Evolutionary conservation across 345 rosid species (phyloP).

Genomic region (Acer saccharum): DNA sequence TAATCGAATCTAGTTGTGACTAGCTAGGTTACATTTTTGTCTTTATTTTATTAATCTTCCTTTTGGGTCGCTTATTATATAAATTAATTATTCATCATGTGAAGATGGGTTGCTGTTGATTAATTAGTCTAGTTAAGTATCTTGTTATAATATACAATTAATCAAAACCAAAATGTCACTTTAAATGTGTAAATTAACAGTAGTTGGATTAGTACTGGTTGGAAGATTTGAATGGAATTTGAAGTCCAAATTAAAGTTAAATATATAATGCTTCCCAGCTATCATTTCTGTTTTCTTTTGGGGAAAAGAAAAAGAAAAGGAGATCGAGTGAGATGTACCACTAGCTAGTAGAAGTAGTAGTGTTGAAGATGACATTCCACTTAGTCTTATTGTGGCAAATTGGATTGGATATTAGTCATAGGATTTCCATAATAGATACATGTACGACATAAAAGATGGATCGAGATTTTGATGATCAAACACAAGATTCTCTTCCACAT

Average conservation of each 20-base stretch:
- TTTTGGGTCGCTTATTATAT: not conserved
- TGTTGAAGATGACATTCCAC: conserved; percentile 25
- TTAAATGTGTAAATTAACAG: not conserved
- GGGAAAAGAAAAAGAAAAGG: not conserved
- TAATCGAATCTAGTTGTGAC: conserved; percentile 17
- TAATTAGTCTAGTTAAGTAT: conserved; percentile 18
- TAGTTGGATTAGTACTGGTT: too few relatives aligned
- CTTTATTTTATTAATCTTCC: too few relatives aligned
- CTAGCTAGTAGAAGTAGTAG: not conserved
- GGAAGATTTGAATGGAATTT: too few relatives aligned
- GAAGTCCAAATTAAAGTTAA: not conserved
- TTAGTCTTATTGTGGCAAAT: not conserved
- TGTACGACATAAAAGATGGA: not conserved
- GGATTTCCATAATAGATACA: conserved; percentile 3
- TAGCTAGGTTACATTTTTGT: conserved; percentile 3
- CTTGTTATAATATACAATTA: not conserved
- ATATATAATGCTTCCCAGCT: conserved; percentile 37
- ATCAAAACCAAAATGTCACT: conserved; percentile 2
- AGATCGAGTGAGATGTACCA: conserved; percentile 19
- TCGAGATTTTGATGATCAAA: not conserved
- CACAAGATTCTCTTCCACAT: conserved; percentile 17
- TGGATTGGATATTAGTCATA: conserved; percentile 5
- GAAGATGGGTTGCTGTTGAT: conserved; percentile 1
- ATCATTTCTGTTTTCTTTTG: conserved; percentile 11
- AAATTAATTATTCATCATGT: not conserved